Conservation (phyloP, 805 yeast genomes). For the Martiniozyma abietophila region DNA sequence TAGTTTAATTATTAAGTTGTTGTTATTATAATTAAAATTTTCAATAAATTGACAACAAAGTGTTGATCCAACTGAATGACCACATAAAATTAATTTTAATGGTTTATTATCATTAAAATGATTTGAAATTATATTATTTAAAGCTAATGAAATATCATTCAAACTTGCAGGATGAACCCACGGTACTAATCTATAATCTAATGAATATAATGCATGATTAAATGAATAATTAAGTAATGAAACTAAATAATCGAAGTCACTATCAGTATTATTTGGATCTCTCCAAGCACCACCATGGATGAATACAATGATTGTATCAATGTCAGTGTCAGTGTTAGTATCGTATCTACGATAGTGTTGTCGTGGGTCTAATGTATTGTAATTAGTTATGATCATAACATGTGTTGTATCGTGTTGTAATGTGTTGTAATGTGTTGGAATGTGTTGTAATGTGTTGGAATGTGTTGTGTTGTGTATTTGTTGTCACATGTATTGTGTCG, state of each 20-base stretch:
- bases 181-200: constrained; percentile 56
- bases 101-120: constrained; percentile 15
- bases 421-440: too few relatives aligned
- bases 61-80: constrained; percentile 82
- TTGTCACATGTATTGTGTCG: too few relatives aligned
- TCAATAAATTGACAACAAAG: constrained; percentile 45
- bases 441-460: too few relatives aligned
- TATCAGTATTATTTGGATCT: constrained; percentile 51
- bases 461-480: too few relatives aligned
- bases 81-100: constrained; percentile 31
- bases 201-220: constrained; percentile 28
- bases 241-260: constrained; percentile 36
- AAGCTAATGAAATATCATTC: constrained; percentile 41
- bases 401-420: too few relatives aligned
- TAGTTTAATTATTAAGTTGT: constrained; percentile 14
- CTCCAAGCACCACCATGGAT: constrained; percentile 92
- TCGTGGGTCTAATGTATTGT: too few relatives aligned
- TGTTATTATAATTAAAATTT: constrained; percentile 1
- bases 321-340: too few relatives aligned
- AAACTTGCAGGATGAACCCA: constrained; percentile 51
- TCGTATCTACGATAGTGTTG: too few relatives aligned
- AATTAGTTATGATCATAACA: too few relatives aligned
- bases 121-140: constrained; percentile 22
- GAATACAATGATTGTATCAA: constrained; percentile 40
- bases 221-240: not conserved